Evolutionary conservation across 805 yeast genomes (phyloP), one percentile per base, ranked within the genome.

Genomic region (Saccharomycopsis sp.): DNA sequence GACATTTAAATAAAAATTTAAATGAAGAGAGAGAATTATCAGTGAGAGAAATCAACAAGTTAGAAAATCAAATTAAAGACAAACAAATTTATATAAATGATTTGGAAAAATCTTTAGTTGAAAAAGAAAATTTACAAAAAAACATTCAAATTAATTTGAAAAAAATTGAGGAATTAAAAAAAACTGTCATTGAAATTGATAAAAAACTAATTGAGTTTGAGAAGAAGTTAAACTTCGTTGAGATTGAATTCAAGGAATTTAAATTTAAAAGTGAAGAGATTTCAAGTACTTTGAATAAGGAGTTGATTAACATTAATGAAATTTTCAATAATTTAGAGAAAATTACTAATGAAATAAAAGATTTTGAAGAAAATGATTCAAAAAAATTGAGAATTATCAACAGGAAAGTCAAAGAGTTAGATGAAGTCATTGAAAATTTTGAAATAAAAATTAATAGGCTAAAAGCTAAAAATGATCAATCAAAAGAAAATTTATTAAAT

Each of bases 61-160:
- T 76, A 18, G 80, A 78, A 43, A 66, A 61, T 26, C 56, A 57
- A 27, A 56, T 76, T 12, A 74, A 75, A 43, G 83, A 77, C 49
- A 65, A 68, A 39, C 63, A 65, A 49, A 54, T 79, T 33, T 50
- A 53, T 2, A 69, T 82, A 20, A 71, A 74, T 48, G 66, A 69
- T 33, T 53, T 74, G 41, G 82, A 78, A 50, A 64, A 61, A 35
- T 58, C 74, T 4, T 58, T 74, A 23, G 53, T 66, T 34, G 80
- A 76, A 42, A 61, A 67, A 27, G 59, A 59, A 17, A 64, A 61
- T 39, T 51, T 71, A 39, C 57, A 60, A 40, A 60, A 52, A 19
- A 51, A 63, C 3, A 59, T 74, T 5, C 50, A 51, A 2, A 72
- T 64, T 14, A 53, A 57, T 13, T 61, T 59, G 21, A 37, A 25